Percentiles rank a stretch among this genome's conserved stretches.
Evolutionary conservation across 768 basidiomycete species (phyloP).

Genomic region (Candolleomyces efflorescens): DNA sequence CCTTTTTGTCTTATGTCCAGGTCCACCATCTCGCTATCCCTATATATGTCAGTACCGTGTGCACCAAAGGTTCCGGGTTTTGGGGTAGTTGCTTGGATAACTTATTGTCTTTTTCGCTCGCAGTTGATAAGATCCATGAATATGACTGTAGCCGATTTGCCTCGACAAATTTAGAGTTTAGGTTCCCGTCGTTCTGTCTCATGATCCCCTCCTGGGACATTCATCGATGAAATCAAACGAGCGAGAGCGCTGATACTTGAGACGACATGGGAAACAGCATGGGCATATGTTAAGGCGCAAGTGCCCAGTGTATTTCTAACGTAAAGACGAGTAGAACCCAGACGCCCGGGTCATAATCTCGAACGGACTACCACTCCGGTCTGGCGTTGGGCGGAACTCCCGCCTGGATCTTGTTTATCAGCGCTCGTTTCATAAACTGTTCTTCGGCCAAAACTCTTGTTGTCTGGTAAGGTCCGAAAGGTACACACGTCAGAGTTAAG

Average conservation of each 20-base stretch:
- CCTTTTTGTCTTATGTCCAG: not conserved
- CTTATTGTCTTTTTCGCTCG: not conserved
- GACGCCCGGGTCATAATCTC: not conserved
- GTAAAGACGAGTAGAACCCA: not conserved
- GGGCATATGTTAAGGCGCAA: not conserved
- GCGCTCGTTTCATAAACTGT: conserved; percentile 94
- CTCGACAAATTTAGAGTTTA: not conserved
- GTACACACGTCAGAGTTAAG: conserved; percentile 1
- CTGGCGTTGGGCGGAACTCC: conserved; percentile 44
- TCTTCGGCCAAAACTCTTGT: conserved; percentile 88
- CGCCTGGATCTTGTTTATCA: conserved; percentile 84
- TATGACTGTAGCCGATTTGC: not conserved
- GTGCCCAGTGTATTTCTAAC: not conserved
- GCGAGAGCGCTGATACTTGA: not conserved
- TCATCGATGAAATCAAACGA: not conserved
- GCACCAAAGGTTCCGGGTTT: not conserved
- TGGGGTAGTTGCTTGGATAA: not conserved
- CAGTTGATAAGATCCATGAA: not conserved
- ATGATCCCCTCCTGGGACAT: conserved; percentile 1
- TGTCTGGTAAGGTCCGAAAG: conserved; percentile 23
- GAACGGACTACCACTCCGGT: conserved; percentile 33
- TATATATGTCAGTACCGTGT: too few relatives aligned
- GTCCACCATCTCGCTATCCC: not conserved
- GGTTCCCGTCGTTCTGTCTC: not conserved
- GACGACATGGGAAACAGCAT: not conserved